Percentiles rank a stretch among this genome's conserved stretches.
phyloP scores from a whole-genome alignment of 306 rosid genomes.

The Carpinus fangiana region DNA sequence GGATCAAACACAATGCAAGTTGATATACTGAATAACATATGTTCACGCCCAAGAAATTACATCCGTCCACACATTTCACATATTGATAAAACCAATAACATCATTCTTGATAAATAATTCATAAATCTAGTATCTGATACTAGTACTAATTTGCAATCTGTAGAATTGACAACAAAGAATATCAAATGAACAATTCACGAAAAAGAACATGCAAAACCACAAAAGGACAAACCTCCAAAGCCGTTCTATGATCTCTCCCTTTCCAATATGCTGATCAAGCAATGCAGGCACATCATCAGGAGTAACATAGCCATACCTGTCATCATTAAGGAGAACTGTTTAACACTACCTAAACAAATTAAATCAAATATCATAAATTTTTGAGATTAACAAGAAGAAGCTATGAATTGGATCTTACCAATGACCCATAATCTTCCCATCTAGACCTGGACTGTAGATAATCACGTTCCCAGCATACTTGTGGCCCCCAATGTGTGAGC shows the following conservation, averaged over 20 bases:
- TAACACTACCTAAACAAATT: conserved; percentile 10
- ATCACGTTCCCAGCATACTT: conserved; percentile 92
- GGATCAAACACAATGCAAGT: neutral
- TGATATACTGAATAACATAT: neutral
- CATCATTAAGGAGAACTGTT: conserved; percentile 20
- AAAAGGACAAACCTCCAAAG: conserved; percentile 75
- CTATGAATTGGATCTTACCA: conserved; percentile 51
- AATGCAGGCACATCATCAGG: conserved; percentile 80
- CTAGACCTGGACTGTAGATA: conserved; percentile 58
- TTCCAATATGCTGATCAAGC: conserved; percentile 80
- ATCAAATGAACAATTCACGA: conserved; percentile 15
- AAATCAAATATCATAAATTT: conserved; percentile 1
- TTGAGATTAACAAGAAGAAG: conserved; percentile 1
- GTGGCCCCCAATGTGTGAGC: conserved; percentile 90
- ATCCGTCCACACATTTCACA: neutral
- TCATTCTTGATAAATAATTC: conserved; percentile 9
- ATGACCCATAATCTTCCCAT: conserved; percentile 68
- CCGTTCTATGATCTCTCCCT: conserved; percentile 72
- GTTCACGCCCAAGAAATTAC: neutral
- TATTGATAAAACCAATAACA: neutral
- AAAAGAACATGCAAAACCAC: conserved; percentile 7
- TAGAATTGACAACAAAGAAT: conserved; percentile 3
- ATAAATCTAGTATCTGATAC: neutral
- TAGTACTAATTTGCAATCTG: conserved; percentile 1
- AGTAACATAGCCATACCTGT: conserved; percentile 94